Percentiles rank a stretch among this genome's conserved stretches.
Evolutionary conservation across 2,329 filamentous ascomycete genomes (phyloP).

Genomic region (Xylariaceae sp.): DNA sequence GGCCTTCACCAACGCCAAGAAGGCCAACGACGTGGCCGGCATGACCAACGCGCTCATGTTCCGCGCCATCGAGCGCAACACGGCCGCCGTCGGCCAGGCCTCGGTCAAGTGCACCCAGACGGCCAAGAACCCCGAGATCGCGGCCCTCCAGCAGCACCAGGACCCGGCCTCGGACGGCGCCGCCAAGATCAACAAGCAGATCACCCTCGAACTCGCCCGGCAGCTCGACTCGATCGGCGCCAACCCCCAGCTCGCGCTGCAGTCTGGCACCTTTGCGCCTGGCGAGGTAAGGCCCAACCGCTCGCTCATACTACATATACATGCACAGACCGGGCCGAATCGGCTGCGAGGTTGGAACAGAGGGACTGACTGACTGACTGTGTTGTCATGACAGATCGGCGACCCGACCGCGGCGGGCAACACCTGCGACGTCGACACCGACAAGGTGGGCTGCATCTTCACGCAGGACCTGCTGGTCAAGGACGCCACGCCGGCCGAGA

Average conservation of each 20-base stretch:
- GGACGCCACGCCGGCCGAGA: slow-evolving; percentile 46
- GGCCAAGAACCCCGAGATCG: slow-evolving; percentile 59
- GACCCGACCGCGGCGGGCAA: slow-evolving; percentile 40
- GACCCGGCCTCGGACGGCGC: slow-evolving; percentile 55
- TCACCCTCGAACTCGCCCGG: slow-evolving; percentile 50
- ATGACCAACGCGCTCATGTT: slow-evolving; percentile 48
- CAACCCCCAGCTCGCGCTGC: slow-evolving; percentile 52
- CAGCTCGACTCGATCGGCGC: slow-evolving; percentile 56
- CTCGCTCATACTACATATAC: slow-evolving; percentile 13
- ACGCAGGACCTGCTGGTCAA: slow-evolving; percentile 45
- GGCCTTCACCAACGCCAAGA: slow-evolving; percentile 54
- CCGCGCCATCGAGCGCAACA: slow-evolving; percentile 55
- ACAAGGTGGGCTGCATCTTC: slow-evolving; percentile 49
- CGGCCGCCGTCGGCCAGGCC: slow-evolving; percentile 46
- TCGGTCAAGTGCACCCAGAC: slow-evolving; percentile 49
- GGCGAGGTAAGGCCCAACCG: slow-evolving; percentile 41
- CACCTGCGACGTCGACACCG: slow-evolving; percentile 43
- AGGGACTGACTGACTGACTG: no score
- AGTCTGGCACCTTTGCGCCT: slow-evolving; percentile 56
- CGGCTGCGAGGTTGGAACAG: no score
- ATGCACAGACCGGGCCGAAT: neutral
- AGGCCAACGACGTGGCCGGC: slow-evolving; percentile 40
- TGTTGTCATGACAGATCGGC: slow-evolving; percentile 12
- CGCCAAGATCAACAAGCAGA: slow-evolving; percentile 50
- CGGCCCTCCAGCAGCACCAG: slow-evolving; percentile 56